Percentiles rank a stretch among this genome's conserved stretches.
phyloP scores from a whole-genome alignment of 345 rosid genomes.

The Mallotus nudiflorus region DNA sequence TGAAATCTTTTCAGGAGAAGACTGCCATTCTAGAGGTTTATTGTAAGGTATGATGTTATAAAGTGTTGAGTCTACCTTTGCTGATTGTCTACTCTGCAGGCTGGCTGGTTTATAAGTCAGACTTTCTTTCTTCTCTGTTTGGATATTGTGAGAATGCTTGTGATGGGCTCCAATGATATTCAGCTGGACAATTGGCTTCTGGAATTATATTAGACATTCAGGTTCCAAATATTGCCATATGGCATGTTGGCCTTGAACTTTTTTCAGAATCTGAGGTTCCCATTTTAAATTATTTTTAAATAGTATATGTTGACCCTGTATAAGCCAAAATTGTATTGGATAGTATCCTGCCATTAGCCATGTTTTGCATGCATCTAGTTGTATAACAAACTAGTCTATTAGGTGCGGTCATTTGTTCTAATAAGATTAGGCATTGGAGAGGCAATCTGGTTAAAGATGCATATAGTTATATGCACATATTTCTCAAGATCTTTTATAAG shows the following conservation, averaged over 20 bases:
- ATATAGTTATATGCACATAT: background rate
- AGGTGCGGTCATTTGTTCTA: background rate
- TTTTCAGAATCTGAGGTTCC: background rate
- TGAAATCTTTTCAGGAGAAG: conserved; percentile 69
- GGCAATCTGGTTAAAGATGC: background rate
- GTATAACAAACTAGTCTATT: background rate
- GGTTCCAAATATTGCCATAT: background rate
- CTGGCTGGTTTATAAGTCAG: conserved; percentile 1
- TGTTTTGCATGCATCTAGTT: background rate
- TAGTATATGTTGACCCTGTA: background rate
- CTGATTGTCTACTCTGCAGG: conserved; percentile 8
- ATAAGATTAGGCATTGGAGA: background rate
- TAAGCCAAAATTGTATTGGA: background rate
- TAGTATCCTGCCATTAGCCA: background rate
- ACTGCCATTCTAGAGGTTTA: conserved; percentile 66
- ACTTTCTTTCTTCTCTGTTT: background rate
- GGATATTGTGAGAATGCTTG: background rate
- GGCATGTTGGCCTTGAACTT: background rate
- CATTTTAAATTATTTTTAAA: background rate
- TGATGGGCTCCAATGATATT: background rate
- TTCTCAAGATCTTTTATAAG: background rate
- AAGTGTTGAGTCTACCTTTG: conserved; percentile 10
- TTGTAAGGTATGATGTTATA: conserved; percentile 55
- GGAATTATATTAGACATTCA: background rate
- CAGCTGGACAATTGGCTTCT: background rate